A percentile compares a stretch with the other conserved stretches of the same genome.
These are phyloP conservation scores for Triticum timopheevii DNA, from an alignment of 176 grass and related monocot species.

Conservation along the genomic window DNA sequence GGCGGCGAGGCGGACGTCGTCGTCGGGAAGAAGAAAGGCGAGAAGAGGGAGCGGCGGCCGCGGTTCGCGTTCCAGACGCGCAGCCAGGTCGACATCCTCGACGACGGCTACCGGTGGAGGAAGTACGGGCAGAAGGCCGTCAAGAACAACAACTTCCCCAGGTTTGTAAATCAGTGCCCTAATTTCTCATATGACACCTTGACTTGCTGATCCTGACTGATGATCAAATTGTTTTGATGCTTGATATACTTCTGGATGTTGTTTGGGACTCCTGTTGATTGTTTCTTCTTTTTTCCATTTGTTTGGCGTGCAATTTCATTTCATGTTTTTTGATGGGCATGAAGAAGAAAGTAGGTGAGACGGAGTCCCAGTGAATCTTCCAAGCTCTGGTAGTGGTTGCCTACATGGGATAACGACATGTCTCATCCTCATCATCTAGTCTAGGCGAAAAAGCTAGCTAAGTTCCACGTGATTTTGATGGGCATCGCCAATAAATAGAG, in stretches of 20 bases:
- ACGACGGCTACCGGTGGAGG: conserved; percentile 92
- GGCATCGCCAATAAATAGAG: conserved; percentile 37
- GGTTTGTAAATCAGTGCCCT: conserved; percentile 26
- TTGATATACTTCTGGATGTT: not conserved
- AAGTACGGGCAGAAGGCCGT: conserved; percentile 96
- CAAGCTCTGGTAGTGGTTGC: conserved; percentile 48
- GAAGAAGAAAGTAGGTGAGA: conserved; percentile 43
- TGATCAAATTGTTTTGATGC: not conserved
- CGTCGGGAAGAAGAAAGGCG: conserved; percentile 43
- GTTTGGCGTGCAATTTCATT: not conserved
- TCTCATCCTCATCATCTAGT: conserved; percentile 44
- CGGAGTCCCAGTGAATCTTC: conserved; percentile 57
- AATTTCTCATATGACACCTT: not conserved
- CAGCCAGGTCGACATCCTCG: conserved; percentile 90
- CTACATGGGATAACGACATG: conserved; percentile 42
- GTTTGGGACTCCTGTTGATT: not conserved
- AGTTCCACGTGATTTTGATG: conserved; percentile 50
- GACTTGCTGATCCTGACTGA: not conserved
- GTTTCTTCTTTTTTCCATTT: not conserved
- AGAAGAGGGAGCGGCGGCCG: conserved; percentile 69
- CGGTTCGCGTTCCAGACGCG: conserved; percentile 83
- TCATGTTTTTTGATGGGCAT: conserved; percentile 10
- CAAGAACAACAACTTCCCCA: conserved; percentile 86
- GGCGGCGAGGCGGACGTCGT: not conserved
- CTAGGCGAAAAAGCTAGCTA: conserved; percentile 49